phyloP scores from a whole-genome alignment of 139 green algal genomes.

The Tetradesmus lagerheimii region DNA sequence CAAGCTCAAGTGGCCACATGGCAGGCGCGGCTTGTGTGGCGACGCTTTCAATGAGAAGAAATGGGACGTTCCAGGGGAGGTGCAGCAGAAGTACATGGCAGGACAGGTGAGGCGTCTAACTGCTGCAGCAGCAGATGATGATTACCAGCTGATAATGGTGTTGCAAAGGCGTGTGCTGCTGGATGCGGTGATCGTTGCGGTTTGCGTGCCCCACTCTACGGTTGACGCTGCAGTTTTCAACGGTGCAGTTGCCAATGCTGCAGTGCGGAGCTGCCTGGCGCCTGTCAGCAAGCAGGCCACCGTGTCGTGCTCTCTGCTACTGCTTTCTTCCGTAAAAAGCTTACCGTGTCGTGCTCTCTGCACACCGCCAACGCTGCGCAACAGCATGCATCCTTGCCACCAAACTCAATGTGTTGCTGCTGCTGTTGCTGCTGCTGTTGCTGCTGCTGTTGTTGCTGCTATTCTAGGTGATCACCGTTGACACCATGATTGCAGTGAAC shows the following conservation, averaged over 20 bases:
- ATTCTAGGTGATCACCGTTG: constrained; percentile 2
- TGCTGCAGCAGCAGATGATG: neutral
- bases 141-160: neutral
- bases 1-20: constrained; percentile 7
- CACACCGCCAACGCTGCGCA: neutral
- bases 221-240: too few relatives aligned
- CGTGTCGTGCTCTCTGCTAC: too few relatives aligned
- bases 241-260: too few relatives aligned
- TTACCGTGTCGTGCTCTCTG: neutral
- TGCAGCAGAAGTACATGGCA: neutral
- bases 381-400: too few relatives aligned
- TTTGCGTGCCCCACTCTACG: too few relatives aligned
- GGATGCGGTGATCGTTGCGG: too few relatives aligned
- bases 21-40: constrained; percentile 30
- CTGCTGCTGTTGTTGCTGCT: neutral
- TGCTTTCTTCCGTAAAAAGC: too few relatives aligned
- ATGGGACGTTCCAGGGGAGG: constrained; percentile 22
- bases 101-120: constrained; percentile 6
- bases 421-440: neutral
- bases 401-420: neutral
- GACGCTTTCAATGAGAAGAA: constrained; percentile 16
- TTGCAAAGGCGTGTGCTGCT: neutral
- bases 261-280: too few relatives aligned
- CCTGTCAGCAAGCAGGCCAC: too few relatives aligned
- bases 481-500: constrained; percentile 35